phyloP scores from a whole-genome alignment of 169 alveolate species.

The Plasmodium relictum region DNA sequence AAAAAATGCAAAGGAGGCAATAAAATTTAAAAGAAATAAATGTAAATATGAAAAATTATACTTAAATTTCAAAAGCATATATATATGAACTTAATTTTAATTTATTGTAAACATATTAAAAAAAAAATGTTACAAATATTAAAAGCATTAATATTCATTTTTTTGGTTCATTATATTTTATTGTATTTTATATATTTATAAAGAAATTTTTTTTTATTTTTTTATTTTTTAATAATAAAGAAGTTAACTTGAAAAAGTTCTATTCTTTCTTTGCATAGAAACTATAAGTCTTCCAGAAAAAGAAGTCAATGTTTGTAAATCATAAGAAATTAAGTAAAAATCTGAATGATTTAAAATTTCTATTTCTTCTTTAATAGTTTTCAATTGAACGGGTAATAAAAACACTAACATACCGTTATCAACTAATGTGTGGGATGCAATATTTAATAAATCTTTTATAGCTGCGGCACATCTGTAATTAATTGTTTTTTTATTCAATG shows the following conservation, averaged over 20 bases:
- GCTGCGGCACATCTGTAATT: conserved; percentile 45
- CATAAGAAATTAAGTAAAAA: conserved; percentile 71
- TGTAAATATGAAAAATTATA: too few relatives aligned
- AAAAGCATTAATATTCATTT: too few relatives aligned
- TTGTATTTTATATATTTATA: too few relatives aligned
- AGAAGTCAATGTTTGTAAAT: conserved; percentile 50
- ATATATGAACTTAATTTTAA: too few relatives aligned
- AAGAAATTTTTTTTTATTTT: too few relatives aligned
- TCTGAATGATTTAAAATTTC: conserved; percentile 62
- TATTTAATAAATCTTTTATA: conserved; percentile 74
- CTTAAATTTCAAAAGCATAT: too few relatives aligned
- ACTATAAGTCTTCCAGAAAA: conserved; percentile 66
- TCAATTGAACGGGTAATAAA: conserved; percentile 84
- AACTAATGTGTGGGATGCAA: conserved; percentile 83
- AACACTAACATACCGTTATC: conserved; percentile 87
- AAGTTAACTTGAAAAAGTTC: conserved; percentile 11
- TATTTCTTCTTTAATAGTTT: conserved; percentile 64
- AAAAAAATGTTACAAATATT: too few relatives aligned
- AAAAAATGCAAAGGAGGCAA: too few relatives aligned
- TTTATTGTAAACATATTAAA: too few relatives aligned
- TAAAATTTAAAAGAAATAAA: too few relatives aligned
- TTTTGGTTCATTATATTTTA: too few relatives aligned
- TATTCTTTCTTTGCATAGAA: conserved; percentile 71
- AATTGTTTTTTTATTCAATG: conserved; percentile 40
- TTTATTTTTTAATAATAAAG: too few relatives aligned